Percentiles rank a stretch among this genome's conserved stretches.
Conservation (phyloP, 805 yeast genomes). For the Pichia insulana region DNA sequence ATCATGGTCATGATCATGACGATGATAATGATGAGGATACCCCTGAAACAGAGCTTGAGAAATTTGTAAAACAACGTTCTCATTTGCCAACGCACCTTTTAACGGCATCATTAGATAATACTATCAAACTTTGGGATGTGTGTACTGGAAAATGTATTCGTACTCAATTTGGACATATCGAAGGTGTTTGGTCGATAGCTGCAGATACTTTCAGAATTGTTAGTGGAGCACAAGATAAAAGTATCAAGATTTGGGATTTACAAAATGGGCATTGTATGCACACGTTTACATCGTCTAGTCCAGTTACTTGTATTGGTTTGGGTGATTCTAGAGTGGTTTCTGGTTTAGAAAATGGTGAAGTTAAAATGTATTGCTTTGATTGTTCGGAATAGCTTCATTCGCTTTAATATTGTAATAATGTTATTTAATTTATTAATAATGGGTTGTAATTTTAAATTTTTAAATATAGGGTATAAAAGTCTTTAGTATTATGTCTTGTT, state of each 20-base stretch:
- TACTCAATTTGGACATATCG: constrained; percentile 96
- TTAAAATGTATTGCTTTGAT: constrained; percentile 78
- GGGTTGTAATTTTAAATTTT: not conserved
- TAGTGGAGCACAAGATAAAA: constrained; percentile 88
- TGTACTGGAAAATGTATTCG: constrained; percentile 79
- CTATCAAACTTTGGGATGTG: constrained; percentile 89
- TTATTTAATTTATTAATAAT: not conserved
- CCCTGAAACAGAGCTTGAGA: constrained; percentile 14
- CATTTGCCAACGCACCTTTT: constrained; percentile 73
- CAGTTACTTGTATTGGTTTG: constrained; percentile 65
- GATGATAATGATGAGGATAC: constrained; percentile 13
- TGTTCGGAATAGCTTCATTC: constrained; percentile 3
- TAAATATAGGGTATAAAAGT: not conserved
- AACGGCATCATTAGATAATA: constrained; percentile 85
- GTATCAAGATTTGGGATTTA: constrained; percentile 89
- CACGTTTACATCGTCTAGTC: constrained; percentile 69
- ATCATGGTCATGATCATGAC: constrained; percentile 4
- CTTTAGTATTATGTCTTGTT: not conserved
- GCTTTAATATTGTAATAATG: not conserved
- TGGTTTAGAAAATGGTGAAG: constrained; percentile 83
- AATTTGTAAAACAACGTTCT: constrained; percentile 14
- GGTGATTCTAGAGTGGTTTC: constrained; percentile 87
- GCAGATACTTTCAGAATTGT: constrained; percentile 93
- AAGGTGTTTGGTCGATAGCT: constrained; percentile 95
- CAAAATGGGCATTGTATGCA: constrained; percentile 92